Evolutionary conservation across 75 land plant species (phyloP), one percentile per base, ranked within the genome.

Genomic region (Pinus albicaulis): DNA sequence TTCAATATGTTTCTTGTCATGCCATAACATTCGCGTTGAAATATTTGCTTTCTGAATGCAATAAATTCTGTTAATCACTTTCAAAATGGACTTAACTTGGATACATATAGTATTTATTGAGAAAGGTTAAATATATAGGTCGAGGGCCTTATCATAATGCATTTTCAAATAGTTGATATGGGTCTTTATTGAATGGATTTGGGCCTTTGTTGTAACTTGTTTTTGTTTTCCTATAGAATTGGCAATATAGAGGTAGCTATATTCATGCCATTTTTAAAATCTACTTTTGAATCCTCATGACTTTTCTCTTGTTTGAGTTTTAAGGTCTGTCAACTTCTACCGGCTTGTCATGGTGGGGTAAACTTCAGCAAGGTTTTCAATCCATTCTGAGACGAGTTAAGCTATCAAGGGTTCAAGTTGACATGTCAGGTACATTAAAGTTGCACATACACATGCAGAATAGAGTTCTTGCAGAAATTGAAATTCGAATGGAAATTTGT

Each of bases 361-460:
- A 85, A 81, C 84, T 93, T 28, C 85, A 80, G 76, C 73, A 87
- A 73, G 83, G 81, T 14, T 84, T 90, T 5, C 81, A 69, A 36
- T 80, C 77, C 48, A 26, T 91, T 48, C 31, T 88, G 15, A 75
- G 81, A 38, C 38, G 84, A 66, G 81, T 87, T 75, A 91, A 87
- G 28, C 61, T 91, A 48, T 93, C 89, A 76, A 92, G 85, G 74
- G 76, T 84, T 41, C 92, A 91, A 15, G 91, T 94, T 58, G 80
- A 96, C 76, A 78, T 62, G 79, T 94, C 99, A 81, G 98, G 98
- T 90, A 82, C 22, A 19, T 31, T 24, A 10, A 48, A 48, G 53
- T 48, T 48, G 53, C 53, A 48, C 53, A 48, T 48, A 48, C 53
- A 48, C 53, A 48, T 48, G 10, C 53, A 48, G 53, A 48, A 48